Evolutionary conservation across 345 rosid genomes (phyloP).

Genomic region (Dipteronia sinensis): DNA sequence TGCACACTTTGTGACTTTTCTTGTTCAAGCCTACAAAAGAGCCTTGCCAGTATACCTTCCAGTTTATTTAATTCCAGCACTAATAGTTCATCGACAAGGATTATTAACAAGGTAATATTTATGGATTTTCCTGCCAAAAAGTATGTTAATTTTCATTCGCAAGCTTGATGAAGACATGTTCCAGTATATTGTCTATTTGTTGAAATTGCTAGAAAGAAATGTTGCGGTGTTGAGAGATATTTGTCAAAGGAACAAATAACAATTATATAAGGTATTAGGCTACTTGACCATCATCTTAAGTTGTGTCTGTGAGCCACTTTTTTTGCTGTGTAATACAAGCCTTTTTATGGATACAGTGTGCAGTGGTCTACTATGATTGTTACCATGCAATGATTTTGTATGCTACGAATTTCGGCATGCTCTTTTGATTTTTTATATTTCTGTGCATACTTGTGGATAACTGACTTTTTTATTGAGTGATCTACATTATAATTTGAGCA

Average conservation of each 20-base stretch:
- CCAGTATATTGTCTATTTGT: not conserved
- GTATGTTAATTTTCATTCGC: conserved; percentile 1
- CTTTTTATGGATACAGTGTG: not conserved
- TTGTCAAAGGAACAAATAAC: not conserved
- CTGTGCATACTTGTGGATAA: not conserved
- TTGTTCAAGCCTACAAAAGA: conserved; percentile 80
- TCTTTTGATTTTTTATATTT: not conserved
- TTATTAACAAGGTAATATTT: conserved; percentile 65
- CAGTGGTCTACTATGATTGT: not conserved
- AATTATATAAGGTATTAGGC: not conserved
- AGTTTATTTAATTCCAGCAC: conserved; percentile 86
- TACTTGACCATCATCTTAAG: not conserved
- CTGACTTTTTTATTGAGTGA: not conserved
- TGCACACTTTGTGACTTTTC: conserved; percentile 61
- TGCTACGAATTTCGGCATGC: conserved; percentile 12
- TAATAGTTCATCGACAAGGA: conserved; percentile 89
- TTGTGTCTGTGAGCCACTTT: not conserved
- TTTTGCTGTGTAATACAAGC: not conserved
- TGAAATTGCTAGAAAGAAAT: not conserved
- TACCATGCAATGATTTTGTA: not conserved
- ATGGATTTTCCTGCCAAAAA: not conserved
- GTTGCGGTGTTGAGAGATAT: not conserved
- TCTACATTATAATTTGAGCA: not conserved
- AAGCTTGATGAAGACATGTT: conserved; percentile 2
- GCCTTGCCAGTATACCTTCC: conserved; percentile 92